These are phyloP conservation scores for Mycena pura DNA, from an alignment of 768 basidiomycete species.

Conservation along the genomic window DNA sequence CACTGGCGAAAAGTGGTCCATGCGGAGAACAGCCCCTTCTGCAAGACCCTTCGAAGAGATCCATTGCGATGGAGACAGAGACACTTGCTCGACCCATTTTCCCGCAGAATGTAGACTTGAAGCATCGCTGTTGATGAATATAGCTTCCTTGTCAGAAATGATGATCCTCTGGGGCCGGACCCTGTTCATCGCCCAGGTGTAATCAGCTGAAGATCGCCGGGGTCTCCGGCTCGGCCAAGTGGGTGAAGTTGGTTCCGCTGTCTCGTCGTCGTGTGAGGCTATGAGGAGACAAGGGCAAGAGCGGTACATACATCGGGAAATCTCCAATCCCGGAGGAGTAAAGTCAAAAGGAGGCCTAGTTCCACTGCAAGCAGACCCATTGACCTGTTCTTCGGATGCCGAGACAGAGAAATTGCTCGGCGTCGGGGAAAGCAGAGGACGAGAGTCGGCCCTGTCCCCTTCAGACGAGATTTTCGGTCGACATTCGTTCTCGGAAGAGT, in stretches of 20 bases:
- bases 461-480: not conserved
- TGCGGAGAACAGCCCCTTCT: not conserved
- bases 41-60: conserved; percentile 10
- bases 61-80: conserved; percentile 24
- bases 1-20: not conserved
- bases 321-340: not conserved
- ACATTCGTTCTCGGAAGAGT: conserved; percentile 18
- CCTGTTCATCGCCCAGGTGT: conserved; percentile 3
- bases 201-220: not conserved
- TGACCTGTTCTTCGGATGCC: conserved; percentile 13
- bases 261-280: not conserved
- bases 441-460: not conserved
- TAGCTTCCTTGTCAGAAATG: conserved; percentile 5
- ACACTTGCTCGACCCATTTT: conserved; percentile 1
- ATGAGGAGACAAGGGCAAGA: not conserved
- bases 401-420: conserved; percentile 15
- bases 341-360: not conserved
- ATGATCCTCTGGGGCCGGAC: conserved; percentile 15
- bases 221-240: not conserved
- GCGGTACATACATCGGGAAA: conserved; percentile 9
- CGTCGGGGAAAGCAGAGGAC: conserved; percentile 13
- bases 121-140: not conserved
- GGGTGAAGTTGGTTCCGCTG: conserved; percentile 6
- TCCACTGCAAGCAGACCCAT: not conserved
- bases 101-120: conserved; percentile 2